Base-by-base conservation (phyloP, 345 rosid species). In the Populus nigra region DNA sequence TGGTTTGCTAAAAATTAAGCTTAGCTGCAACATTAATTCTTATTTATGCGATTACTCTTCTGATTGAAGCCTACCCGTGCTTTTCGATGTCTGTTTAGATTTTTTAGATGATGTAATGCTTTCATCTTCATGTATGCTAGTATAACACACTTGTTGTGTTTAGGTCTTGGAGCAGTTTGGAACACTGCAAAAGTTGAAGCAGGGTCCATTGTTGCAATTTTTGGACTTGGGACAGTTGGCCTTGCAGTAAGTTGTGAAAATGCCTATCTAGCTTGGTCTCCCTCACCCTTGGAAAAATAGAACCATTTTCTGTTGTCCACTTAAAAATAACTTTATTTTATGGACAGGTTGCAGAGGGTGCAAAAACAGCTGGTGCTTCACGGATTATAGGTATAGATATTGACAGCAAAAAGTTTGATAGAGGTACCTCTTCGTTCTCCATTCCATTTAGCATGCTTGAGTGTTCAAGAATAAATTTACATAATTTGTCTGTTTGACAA, bases 131-230 rank as follows among this genome's bases (percentile, higher is more conserved):
- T 65, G 35, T 17, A 15, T 18, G 10, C 10, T 1, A 65, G 39
- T 33, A 17, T 65, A 35, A 29, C 22, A 65, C 39, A 11, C 23
- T 11, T 72, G 11, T 20, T 72, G 71, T 36, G 22, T 65, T 55
- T 74, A 95, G 97, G 99, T 5, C 95, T 95, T 79, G 99, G 99
- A 85, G 99, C 99, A 73, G 99, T 95, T 76, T 95, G 99, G 99
- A 95, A 95, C 83, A 91, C 99, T 8, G 99, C 99, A 77, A 95
- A 95, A 88, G 99, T 95, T 35, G 99, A 93, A 83, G 75, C 97
- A 36, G 99, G 98, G 76, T 90, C 99, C 22, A 89, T 83, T 82
- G 97, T 96, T 65, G 93, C 98, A 72, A 79, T 96, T 80, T 96
- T 96, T 68, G 99, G 99, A 84, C 98, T 94, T 84, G 99, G 99